These are phyloP conservation scores for Massariosphaeria phaeospora DNA, from an alignment of 495 filamentous ascomycete genomes.

Conservation along the genomic window DNA sequence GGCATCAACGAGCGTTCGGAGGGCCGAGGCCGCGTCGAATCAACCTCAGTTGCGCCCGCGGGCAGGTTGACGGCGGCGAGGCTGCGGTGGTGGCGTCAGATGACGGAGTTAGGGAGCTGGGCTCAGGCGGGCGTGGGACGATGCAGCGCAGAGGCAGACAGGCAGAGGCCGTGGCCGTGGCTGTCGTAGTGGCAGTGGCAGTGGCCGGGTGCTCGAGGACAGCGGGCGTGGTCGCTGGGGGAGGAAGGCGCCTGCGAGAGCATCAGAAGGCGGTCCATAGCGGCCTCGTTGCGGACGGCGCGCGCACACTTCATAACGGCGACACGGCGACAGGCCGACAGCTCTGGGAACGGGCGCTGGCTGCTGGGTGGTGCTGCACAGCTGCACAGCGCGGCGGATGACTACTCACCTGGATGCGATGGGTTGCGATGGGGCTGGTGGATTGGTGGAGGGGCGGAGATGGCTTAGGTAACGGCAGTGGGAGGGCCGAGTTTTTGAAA, in stretches of 20 bases:
- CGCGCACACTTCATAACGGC: no score
- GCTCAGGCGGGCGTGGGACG: background rate
- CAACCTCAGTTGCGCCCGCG: background rate
- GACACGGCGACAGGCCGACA: background rate
- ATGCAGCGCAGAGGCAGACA: background rate
- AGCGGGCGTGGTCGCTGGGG: no score
- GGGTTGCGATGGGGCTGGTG: constrained; percentile 14
- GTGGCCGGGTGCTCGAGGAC: background rate
- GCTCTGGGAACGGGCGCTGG: no score
- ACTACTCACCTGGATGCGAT: constrained; percentile 22
- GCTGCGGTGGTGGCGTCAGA: constrained; percentile 16
- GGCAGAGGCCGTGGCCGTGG: no score
- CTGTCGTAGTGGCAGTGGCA: no score
- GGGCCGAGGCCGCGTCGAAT: constrained; percentile 19
- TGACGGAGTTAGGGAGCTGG: no score
- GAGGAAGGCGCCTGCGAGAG: no score
- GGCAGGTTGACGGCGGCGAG: constrained; percentile 2
- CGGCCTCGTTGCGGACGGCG: no score
- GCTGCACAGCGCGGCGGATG: background rate
- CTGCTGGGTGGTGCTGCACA: background rate
- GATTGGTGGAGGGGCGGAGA: constrained; percentile 8
- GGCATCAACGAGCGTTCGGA: constrained; percentile 28
- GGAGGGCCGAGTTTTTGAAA: constrained; percentile 11
- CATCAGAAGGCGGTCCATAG: no score
- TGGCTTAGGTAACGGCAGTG: constrained; percentile 13